Conservation (phyloP, 345 rosid species). For the Kandelia obovata region DNA sequence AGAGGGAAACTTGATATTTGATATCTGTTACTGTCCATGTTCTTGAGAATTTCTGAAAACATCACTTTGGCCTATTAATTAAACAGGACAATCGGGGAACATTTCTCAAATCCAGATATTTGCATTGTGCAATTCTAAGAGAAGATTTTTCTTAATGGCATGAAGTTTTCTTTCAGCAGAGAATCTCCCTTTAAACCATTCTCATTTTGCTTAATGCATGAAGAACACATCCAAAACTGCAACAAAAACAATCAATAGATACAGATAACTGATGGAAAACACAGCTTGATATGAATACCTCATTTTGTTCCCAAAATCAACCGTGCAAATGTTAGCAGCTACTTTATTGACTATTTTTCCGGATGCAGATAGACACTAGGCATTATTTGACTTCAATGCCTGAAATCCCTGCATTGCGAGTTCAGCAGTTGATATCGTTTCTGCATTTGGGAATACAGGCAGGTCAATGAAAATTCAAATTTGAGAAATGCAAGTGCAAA, state of each 20-base stretch:
- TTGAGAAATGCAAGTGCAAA: slow-evolving; percentile 5
- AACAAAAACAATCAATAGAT: not conserved
- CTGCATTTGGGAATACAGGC: slow-evolving; percentile 41
- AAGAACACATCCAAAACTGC: not conserved
- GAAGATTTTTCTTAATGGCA: not conserved
- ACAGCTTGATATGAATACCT: slow-evolving; percentile 40
- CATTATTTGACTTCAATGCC: slow-evolving; percentile 41
- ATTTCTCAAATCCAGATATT: too few relatives aligned
- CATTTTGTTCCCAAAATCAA: slow-evolving; percentile 27
- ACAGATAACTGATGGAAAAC: slow-evolving; percentile 10
- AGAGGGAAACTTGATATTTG: too few relatives aligned
- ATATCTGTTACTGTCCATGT: too few relatives aligned
- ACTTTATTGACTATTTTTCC: slow-evolving; percentile 19
- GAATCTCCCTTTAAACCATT: not conserved
- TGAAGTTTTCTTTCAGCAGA: not conserved
- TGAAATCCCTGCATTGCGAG: slow-evolving; percentile 50
- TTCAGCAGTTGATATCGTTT: slow-evolving; percentile 42
- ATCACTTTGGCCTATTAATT: too few relatives aligned
- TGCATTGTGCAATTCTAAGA: slow-evolving; percentile 2
- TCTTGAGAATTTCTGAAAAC: too few relatives aligned
- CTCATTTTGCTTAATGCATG: too few relatives aligned
- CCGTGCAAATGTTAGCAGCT: slow-evolving; percentile 14
- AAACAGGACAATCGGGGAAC: too few relatives aligned
- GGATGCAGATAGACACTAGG: slow-evolving; percentile 26
- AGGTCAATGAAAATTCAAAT: slow-evolving; percentile 18